phyloP scores from a whole-genome alignment of 768 basidiomycete genomes.

The Rhizopogon rudus region DNA sequence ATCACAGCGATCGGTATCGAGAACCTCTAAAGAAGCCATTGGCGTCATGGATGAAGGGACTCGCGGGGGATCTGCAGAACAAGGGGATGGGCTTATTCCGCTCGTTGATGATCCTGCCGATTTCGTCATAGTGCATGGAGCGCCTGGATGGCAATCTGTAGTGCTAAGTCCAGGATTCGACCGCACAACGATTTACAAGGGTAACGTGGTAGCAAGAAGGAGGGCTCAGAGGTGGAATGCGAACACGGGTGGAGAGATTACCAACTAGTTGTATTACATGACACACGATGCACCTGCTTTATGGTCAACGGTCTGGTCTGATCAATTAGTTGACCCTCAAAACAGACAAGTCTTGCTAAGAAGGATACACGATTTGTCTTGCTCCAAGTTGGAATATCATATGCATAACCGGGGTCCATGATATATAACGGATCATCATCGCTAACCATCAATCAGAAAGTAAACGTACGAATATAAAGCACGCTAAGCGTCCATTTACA shows the following conservation, averaged over 20 bases:
- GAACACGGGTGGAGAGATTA: neutral
- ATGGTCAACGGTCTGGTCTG: too few relatives aligned
- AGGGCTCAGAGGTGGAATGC: slow-evolving; percentile 14
- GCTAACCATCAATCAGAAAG: neutral
- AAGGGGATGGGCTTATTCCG: slow-evolving; percentile 27
- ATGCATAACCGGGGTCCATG: neutral
- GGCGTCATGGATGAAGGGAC: slow-evolving; percentile 23
- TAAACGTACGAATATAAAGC: neutral
- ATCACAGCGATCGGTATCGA: slow-evolving; percentile 45
- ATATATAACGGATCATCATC: neutral
- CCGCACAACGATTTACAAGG: slow-evolving; percentile 14
- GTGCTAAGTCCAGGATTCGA: slow-evolving; percentile 41
- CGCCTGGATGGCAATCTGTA: slow-evolving; percentile 37
- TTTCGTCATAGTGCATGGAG: slow-evolving; percentile 54
- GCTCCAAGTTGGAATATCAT: neutral
- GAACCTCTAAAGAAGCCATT: slow-evolving; percentile 47
- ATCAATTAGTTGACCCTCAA: neutral
- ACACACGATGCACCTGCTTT: too few relatives aligned
- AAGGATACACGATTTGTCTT: neutral
- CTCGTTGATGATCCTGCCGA: slow-evolving; percentile 42
- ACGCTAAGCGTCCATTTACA: slow-evolving; percentile 33
- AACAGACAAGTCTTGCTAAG: too few relatives aligned
- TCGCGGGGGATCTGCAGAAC: slow-evolving; percentile 6
- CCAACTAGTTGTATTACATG: neutral
- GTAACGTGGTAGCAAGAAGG: slow-evolving; percentile 12